Conservation (phyloP, 345 rosid genomes). For the Salix caprea region DNA sequence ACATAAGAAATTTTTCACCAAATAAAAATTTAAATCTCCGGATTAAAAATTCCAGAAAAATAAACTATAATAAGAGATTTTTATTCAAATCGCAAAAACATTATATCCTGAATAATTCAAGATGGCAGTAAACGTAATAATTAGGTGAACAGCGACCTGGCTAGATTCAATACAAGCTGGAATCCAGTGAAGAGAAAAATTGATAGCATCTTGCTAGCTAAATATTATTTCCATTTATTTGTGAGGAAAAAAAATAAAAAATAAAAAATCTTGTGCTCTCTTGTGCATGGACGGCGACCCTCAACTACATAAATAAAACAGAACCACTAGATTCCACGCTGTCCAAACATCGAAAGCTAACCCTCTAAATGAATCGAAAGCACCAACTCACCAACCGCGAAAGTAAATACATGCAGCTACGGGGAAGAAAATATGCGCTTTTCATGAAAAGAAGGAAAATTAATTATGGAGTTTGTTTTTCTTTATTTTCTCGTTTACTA, state of each 20-base stretch:
- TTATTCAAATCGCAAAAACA: too few species aligned
- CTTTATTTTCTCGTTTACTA: not conserved
- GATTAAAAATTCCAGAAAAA: too few species aligned
- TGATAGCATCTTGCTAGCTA: not conserved
- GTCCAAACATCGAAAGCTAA: not conserved
- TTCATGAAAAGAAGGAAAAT: not conserved
- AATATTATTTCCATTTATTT: too few species aligned
- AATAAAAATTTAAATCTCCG: too few species aligned
- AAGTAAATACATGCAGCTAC: not conserved
- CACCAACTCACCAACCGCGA: constrained; percentile 6
- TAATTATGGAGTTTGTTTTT: not conserved
- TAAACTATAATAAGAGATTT: too few species aligned
- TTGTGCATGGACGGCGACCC: not conserved
- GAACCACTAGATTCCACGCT: not conserved
- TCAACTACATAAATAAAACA: not conserved
- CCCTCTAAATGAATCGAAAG: not conserved
- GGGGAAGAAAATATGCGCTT: not conserved
- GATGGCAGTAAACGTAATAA: not conserved
- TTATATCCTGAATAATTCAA: too few species aligned
- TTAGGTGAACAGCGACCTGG: not conserved
- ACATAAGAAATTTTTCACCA: too few species aligned
- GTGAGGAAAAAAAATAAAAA: not conserved
- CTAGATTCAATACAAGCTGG: not conserved
- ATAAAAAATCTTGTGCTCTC: not conserved
- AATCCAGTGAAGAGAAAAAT: not conserved